Base-by-base conservation (phyloP, 805 yeast species). In the Kodamaea hsintzibuensis region DNA sequence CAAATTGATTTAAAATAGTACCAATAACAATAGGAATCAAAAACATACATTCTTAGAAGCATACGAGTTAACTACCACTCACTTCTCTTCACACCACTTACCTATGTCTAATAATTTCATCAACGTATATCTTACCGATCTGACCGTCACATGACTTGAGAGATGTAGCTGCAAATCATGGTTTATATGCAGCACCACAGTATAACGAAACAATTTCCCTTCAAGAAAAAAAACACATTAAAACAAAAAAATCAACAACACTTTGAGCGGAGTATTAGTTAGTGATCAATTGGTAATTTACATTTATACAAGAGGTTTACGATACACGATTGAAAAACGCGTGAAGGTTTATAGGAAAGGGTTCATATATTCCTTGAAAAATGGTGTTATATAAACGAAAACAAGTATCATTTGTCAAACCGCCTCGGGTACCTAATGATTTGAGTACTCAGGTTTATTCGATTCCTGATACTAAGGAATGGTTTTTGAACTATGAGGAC, bases 381-480 rank as follows among this genome's bases (percentile, higher is more conserved):
- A 76, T 87, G 96, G 96, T 89, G 44, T 73, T 86, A 35, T 88
- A 84, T 72, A 88, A 88, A 64, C 76, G 93, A 56, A 88, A 88
- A 66, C 85, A 85, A 37, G 90, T 88, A 42, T 73, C 76, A 1
- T 80, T 82, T 55, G 79, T 81, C 12, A 79, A 78, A 13, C 85
- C 89, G 0, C 83, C 82, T 1, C 72, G 77, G 9, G 62, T 86
- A 2, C 91, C 92, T 0, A 62, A 60, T 2, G 83, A 86, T 61
- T 64, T 80, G 42, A 73, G 78, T 46, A 76, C 84, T 5, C 83
- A 84, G 50, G 96, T 91, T 1, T 95, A 91, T 90, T 77, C 76
- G 61, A 91, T 93, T 49, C 84, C 88, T 9, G 86, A 85, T 60
- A 95, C 98, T 1, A 86, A 85, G 51, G 99, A 93, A 74, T 93